Conservation (phyloP, 495 filamentous ascomycete species). For the Bombardia bombarda region DNA sequence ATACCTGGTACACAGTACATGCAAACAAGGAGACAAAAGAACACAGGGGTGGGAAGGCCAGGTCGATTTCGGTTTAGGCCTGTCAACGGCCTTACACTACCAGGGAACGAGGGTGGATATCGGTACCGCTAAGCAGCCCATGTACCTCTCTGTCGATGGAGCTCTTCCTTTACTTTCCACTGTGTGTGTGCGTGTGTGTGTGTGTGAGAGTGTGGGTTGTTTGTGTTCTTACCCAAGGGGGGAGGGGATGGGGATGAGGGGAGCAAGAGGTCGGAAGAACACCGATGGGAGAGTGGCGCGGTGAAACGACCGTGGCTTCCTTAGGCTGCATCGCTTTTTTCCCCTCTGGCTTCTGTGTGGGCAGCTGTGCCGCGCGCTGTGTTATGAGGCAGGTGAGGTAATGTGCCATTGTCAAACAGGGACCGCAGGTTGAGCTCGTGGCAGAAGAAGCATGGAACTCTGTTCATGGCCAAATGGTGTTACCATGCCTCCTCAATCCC, state of each 20-base stretch:
- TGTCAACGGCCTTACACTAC: slow-evolving; percentile 21
- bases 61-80: slow-evolving; percentile 5
- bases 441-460: slow-evolving; percentile 8
- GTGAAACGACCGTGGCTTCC: slow-evolving; percentile 10
- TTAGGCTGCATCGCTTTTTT: slow-evolving; percentile 25
- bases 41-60: slow-evolving; percentile 3
- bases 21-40: slow-evolving; percentile 1
- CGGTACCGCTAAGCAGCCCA: background rate
- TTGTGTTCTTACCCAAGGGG: background rate
- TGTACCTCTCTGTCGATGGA: background rate
- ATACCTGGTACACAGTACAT: slow-evolving; percentile 5
- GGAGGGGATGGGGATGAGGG: too few species aligned
- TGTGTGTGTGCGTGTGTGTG: too few species aligned
- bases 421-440: slow-evolving; percentile 3
- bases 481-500: background rate
- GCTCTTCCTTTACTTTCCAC: background rate
- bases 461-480: background rate
- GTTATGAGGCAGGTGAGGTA: slow-evolving; percentile 6
- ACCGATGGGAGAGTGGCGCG: slow-evolving; percentile 13
- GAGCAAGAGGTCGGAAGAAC: slow-evolving; percentile 7
- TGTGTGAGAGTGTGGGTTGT: too few species aligned
- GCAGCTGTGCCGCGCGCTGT: slow-evolving; percentile 20
- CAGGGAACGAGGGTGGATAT: slow-evolving; percentile 7
- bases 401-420: slow-evolving; percentile 14
- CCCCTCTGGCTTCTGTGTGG: slow-evolving; percentile 10